Percentiles rank a stretch among this genome's conserved stretches.
These are phyloP conservation scores for Lagerstroemia fauriei DNA, from an alignment of 441 rosid species.

Conservation along the genomic window DNA sequence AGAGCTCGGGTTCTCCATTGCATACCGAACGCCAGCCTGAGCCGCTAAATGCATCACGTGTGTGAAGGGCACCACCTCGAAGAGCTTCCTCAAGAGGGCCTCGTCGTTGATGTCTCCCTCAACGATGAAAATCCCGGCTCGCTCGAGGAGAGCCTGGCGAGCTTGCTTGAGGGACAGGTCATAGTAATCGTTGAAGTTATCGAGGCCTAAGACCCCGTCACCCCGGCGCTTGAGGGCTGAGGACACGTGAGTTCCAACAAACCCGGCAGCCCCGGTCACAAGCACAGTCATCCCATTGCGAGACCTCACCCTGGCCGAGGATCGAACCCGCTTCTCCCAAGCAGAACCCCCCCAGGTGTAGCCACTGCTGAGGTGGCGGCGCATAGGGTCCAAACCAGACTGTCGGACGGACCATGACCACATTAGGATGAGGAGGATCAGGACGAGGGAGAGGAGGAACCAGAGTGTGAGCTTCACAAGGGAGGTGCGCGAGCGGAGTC, in stretches of 20 bases:
- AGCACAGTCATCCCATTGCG: slow-evolving; percentile 67
- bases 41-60: slow-evolving; percentile 98
- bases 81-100: slow-evolving; percentile 64
- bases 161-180: slow-evolving; percentile 83
- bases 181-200: slow-evolving; percentile 87
- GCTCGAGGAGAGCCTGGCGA: slow-evolving; percentile 75
- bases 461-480: slow-evolving; percentile 71
- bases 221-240: slow-evolving; percentile 84
- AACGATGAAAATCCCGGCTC: slow-evolving; percentile 69
- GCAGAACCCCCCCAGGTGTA: slow-evolving; percentile 71
- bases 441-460: slow-evolving; percentile 67
- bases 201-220: slow-evolving; percentile 85
- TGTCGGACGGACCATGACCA: slow-evolving; percentile 57
- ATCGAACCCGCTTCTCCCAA: slow-evolving; percentile 71
- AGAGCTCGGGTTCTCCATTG: slow-evolving; percentile 90
- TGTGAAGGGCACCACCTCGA: slow-evolving; percentile 74
- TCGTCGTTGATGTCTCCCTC: slow-evolving; percentile 91
- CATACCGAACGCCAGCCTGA: slow-evolving; percentile 97
- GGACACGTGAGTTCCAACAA: slow-evolving; percentile 91
- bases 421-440: slow-evolving; percentile 74
- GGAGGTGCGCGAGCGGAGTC: slow-evolving; percentile 66
- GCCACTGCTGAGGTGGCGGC: slow-evolving; percentile 72
- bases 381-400: slow-evolving; percentile 57
- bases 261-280: slow-evolving; percentile 97
- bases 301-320: slow-evolving; percentile 71